A percentile compares a stretch with the other conserved stretches of the same genome.
Evolutionary conservation across 2,329 filamentous ascomycete species (phyloP).

Genomic region (Cladosporium oxysporum): DNA sequence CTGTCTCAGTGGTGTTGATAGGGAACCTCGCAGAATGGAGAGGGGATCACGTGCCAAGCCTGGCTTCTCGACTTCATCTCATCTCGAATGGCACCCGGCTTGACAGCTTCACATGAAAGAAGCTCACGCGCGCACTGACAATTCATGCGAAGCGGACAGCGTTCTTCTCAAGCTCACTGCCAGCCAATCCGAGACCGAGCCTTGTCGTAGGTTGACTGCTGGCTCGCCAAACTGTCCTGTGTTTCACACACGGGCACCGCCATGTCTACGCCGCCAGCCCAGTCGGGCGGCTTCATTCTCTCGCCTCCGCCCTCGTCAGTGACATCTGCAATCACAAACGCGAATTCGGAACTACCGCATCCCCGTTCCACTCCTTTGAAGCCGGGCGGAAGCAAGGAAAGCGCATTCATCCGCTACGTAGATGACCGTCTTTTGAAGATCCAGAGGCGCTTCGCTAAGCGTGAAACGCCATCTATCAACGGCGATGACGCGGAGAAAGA

Average conservation of each 20-base stretch:
- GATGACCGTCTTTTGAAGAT: conserved; percentile 55
- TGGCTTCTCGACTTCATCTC: conserved; percentile 1
- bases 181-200: not conserved
- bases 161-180: not conserved
- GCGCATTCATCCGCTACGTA: conserved; percentile 58
- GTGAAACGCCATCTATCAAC: conserved; percentile 39
- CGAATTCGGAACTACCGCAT: conserved; percentile 47
- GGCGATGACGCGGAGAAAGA: conserved; percentile 25
- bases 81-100: not conserved
- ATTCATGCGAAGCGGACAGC: not conserved
- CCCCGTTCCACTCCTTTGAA: conserved; percentile 55
- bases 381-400: conserved; percentile 60
- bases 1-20: not conserved
- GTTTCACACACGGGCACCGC: not conserved
- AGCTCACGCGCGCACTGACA: not conserved
- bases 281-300: conserved; percentile 46
- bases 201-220: not conserved
- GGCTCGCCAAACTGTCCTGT: not conserved
- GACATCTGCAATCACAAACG: conserved; percentile 42
- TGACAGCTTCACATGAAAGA: not conserved
- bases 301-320: conserved; percentile 54
- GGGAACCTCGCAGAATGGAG: not conserved
- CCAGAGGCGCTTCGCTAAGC: conserved; percentile 56
- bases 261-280: conserved; percentile 14
- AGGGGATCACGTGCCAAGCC: not conserved